These are phyloP conservation scores for Stachybotrys echinatus DNA, from an alignment of 2,329 filamentous ascomycete species.

Conservation along the genomic window DNA sequence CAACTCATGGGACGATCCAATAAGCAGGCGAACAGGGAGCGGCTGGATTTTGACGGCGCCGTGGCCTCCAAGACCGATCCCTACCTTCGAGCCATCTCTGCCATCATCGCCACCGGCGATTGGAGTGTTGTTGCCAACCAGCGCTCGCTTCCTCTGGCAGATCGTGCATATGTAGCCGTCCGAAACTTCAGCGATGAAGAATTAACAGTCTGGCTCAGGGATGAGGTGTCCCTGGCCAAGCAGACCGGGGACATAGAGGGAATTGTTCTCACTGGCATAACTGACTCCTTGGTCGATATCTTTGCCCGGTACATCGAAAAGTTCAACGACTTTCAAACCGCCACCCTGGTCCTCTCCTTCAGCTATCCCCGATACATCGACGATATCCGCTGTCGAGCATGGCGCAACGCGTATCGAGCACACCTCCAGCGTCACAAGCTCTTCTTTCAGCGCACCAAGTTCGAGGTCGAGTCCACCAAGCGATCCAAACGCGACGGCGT, in stretches of 20 bases:
- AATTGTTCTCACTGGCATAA: constrained; percentile 72
- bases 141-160: constrained; percentile 65
- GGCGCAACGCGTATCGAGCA: constrained; percentile 67
- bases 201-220: constrained; percentile 62
- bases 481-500: constrained; percentile 59
- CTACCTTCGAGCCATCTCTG: constrained; percentile 74
- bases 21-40: constrained; percentile 36
- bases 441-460: constrained; percentile 71
- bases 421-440: constrained; percentile 68
- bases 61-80: constrained; percentile 65
- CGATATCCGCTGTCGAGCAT: constrained; percentile 69
- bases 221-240: constrained; percentile 57
- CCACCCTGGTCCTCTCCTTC: constrained; percentile 68
- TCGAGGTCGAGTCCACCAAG: constrained; percentile 71
- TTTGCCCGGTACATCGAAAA: constrained; percentile 71
- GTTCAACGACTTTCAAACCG: constrained; percentile 74
- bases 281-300: constrained; percentile 66
- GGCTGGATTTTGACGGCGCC: constrained; percentile 53
- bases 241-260: constrained; percentile 69
- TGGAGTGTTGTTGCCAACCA: constrained; percentile 73
- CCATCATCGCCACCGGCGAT: constrained; percentile 69
- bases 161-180: constrained; percentile 70
- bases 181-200: constrained; percentile 58
- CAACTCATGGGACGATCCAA: constrained; percentile 54
- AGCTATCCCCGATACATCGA: constrained; percentile 72